Base-by-base conservation (phyloP, 345 rosid species). In the Capsella bursapastoris region DNA sequence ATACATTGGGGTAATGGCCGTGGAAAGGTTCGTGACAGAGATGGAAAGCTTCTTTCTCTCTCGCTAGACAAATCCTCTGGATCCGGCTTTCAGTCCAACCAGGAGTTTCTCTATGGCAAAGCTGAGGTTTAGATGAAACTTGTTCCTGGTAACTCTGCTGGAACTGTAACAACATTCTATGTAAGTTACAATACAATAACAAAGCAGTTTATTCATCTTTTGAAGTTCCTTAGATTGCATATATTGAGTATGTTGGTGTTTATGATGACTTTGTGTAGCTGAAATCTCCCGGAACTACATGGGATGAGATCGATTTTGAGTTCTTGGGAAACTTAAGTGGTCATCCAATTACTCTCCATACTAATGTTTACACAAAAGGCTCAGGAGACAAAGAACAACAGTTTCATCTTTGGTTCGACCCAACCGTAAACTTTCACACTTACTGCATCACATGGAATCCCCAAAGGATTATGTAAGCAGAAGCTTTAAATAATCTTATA, bases 141-240 rank as follows among this genome's bases (percentile, higher is more conserved):
- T 66, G 82, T 84, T 6, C 64, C 82, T 29, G 79, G 87, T 8
- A 77, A 82, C 37, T 84, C 87, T 59, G 87, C 87, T 28, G 87
- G 87, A 61, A 84, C 87, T 1, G 85, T 84, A 9, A 79, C 87
- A 44, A 72, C 87, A n/a, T 84, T 66, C 49, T 84, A 84, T 31
- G 87, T 84, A 78, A 60, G 81, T 56, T 18, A 8, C 31, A 18
- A 50, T 57, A 31, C 22, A 18, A 1, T 31, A n/a, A 50, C 8
- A 45, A 40, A 52, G 2, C 15, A 37, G 15, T 68, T 31, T 15
- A 4, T 38, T n/a, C 57, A 38, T 70, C 1, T 45, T 52, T 8
- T 43, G 4, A 1, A 13, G 14, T 12, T 44, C 2, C 7, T 45
- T 22, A 67, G 40, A 31, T 31, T 67, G n/a, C 18, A 22, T 16